phyloP scores from a whole-genome alignment of 75 land plant species.

The Selaginella moellendorffii region DNA sequence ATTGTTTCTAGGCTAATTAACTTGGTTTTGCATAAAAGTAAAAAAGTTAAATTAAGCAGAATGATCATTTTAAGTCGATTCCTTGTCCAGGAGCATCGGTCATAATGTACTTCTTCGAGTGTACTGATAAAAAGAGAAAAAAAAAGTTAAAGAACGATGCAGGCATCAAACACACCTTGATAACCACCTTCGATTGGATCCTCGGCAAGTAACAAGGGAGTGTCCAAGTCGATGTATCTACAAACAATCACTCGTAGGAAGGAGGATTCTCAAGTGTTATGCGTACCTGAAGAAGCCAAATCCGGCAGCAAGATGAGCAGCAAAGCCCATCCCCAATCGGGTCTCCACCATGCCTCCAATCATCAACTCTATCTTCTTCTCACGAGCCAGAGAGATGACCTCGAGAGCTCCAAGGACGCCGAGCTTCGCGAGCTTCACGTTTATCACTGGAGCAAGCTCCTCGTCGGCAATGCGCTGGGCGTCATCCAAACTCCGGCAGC shows the following conservation, averaged over 20 bases:
- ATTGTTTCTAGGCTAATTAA: too few relatives aligned
- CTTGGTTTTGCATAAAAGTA: too few relatives aligned
- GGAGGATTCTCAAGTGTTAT: neutral
- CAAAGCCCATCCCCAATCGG: constrained; percentile 76
- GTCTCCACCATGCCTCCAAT: constrained; percentile 92
- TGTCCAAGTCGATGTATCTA: constrained; percentile 71
- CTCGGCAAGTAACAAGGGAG: constrained; percentile 54
- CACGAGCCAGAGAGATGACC: constrained; percentile 26
- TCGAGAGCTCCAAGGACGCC: constrained; percentile 69
- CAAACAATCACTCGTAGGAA: neutral
- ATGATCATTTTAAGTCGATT: too few relatives aligned
- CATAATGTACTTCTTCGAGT: too few relatives aligned
- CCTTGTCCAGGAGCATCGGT: too few relatives aligned
- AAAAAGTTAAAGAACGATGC: too few relatives aligned
- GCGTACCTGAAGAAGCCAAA: constrained; percentile 59
- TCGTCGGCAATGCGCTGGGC: constrained; percentile 39
- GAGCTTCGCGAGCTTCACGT: constrained; percentile 63
- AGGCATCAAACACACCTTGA: constrained; percentile 51
- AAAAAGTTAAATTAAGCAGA: too few relatives aligned
- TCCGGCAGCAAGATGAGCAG: constrained; percentile 83
- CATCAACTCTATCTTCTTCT: constrained; percentile 45
- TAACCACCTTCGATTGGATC: constrained; percentile 80
- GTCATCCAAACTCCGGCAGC: constrained; percentile 57
- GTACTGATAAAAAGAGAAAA: too few relatives aligned
- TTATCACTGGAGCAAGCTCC: constrained; percentile 60